Evolutionary conservation across 1,139 yeast genomes (phyloP).

Genomic region (Kluyveromyces sp.): DNA sequence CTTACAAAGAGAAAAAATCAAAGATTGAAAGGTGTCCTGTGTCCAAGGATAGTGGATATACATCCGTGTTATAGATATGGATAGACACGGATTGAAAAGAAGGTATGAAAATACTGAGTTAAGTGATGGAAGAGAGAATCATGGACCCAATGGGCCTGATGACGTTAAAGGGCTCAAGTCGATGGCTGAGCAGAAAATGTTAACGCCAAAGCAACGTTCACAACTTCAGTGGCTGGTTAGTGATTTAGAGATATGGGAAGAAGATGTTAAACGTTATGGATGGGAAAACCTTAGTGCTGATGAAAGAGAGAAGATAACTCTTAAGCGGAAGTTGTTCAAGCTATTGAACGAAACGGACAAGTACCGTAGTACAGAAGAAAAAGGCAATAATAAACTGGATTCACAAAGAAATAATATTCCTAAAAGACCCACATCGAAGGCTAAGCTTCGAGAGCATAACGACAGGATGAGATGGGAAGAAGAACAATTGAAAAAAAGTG

Average conservation of each 20-base stretch:
- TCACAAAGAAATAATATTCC: conserved; percentile 44
- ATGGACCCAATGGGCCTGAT: conserved; percentile 11
- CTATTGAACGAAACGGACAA: conserved; percentile 36
- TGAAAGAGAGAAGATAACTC: conserved; percentile 45
- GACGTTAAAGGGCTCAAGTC: conserved; percentile 33
- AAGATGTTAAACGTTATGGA: conserved; percentile 40
- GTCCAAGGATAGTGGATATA: too few relatives aligned
- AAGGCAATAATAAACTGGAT: conserved; percentile 36
- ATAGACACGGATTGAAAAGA: conserved; percentile 15
- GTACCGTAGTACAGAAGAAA: conserved; percentile 18
- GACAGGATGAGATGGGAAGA: conserved; percentile 23
- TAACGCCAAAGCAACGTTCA: conserved; percentile 42
- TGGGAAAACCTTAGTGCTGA: conserved; percentile 40
- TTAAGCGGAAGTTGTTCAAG: conserved; percentile 41
- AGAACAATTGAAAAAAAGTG: conserved; percentile 23
- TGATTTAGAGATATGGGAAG: conserved; percentile 44
- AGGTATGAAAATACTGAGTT: conserved; percentile 16
- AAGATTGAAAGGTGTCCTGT: too few relatives aligned
- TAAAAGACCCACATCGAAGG: neutral
- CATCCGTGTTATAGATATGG: too few relatives aligned
- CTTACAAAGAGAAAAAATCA: too few relatives aligned
- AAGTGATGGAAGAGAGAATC: conserved; percentile 1
- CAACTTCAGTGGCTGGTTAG: conserved; percentile 37
- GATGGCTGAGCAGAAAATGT: conserved; percentile 42
- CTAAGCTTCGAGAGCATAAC: neutral